These are phyloP conservation scores for Cicer arietinum DNA, from an alignment of 306 rosid genomes.

Conservation along the genomic window DNA sequence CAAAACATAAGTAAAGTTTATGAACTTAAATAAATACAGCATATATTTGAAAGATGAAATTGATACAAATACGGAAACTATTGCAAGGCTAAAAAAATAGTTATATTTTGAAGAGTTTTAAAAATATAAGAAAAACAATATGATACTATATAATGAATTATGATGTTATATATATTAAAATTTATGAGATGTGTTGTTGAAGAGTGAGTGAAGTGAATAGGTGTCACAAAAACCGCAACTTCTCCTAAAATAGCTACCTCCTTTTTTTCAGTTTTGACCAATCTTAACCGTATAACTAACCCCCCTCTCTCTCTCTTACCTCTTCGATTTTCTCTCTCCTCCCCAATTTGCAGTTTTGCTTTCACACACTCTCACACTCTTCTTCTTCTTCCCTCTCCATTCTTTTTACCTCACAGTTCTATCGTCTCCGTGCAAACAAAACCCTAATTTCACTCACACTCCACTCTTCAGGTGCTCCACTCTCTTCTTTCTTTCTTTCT, in stretches of 20 bases:
- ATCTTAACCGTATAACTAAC: conserved; percentile 27
- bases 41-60: too few species aligned
- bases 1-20: too few species aligned
- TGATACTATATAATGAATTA: too few species aligned
- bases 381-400: neutral
- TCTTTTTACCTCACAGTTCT: neutral
- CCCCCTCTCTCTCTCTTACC: conserved; percentile 2
- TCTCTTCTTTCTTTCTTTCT: neutral
- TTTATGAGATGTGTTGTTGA: neutral
- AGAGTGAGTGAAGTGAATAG: conserved; percentile 1
- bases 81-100: too few species aligned
- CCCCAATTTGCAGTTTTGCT: conserved; percentile 20
- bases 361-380: neutral
- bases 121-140: too few species aligned
- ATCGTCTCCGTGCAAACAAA: conserved; percentile 54
- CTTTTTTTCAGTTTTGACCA: conserved; percentile 56
- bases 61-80: too few species aligned
- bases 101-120: too few species aligned
- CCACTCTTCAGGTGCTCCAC: conserved; percentile 56
- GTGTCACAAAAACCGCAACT: conserved; percentile 46
- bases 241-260: conserved; percentile 75
- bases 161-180: too few species aligned
- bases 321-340: conserved; percentile 24
- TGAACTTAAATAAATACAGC: too few species aligned
- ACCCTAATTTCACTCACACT: conserved; percentile 66